These are phyloP conservation scores for Botryobasidium botryosum DNA, from an alignment of 768 basidiomycete genomes.

Conservation along the genomic window DNA sequence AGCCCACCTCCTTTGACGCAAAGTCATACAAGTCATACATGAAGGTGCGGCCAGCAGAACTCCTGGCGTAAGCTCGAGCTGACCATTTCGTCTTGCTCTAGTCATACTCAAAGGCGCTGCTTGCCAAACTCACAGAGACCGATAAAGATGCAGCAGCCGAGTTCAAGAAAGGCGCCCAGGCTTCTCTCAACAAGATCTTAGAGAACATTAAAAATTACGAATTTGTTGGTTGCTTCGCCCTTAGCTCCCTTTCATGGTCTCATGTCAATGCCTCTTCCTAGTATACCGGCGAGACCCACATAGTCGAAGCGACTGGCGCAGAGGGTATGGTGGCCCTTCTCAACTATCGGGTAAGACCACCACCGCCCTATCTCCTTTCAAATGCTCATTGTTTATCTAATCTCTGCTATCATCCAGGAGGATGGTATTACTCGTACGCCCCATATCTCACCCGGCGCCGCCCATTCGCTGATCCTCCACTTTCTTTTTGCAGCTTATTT, in stretches of 20 bases:
- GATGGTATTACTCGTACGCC: conserved; percentile 69
- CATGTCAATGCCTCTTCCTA: not conserved
- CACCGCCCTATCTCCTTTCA: not conserved
- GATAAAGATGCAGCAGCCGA: conserved; percentile 43
- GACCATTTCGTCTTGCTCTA: conserved; percentile 17
- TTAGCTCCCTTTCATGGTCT: not conserved
- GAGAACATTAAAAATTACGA: conserved; percentile 87
- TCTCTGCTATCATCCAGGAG: conserved; percentile 26
- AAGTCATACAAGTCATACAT: conserved; percentile 68
- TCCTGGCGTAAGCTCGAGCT: conserved; percentile 1
- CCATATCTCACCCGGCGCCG: not conserved
- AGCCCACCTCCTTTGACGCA: conserved; percentile 71
- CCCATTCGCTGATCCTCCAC: conserved; percentile 9
- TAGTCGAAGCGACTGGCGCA: too few species aligned
- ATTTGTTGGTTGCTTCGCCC: conserved; percentile 41
- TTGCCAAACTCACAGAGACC: conserved; percentile 37
- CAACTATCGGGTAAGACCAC: conserved; percentile 63
- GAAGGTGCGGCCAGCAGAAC: conserved; percentile 35
- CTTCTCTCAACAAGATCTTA: conserved; percentile 76
- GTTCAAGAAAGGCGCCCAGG: conserved; percentile 69
- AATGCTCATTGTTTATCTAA: conserved; percentile 8
- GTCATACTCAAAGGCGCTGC: conserved; percentile 91
- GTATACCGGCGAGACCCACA: conserved; percentile 25
- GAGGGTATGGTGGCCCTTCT: conserved; percentile 90
- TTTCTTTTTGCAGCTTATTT: conserved; percentile 45